These are phyloP conservation scores for Leccinum pellstonianum DNA, from an alignment of 768 basidiomycete genomes.

Conservation along the genomic window DNA sequence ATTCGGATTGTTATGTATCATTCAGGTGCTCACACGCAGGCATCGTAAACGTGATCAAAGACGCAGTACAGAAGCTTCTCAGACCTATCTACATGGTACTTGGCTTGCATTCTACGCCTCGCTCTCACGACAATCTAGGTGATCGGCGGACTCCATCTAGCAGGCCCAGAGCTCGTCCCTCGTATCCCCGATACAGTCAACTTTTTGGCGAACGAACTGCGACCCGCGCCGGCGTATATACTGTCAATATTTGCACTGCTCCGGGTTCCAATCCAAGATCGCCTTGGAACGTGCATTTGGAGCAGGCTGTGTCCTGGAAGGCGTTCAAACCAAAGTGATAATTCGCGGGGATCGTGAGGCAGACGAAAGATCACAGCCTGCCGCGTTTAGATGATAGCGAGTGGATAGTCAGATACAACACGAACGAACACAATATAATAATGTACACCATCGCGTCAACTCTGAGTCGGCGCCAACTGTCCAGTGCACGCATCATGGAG, in stretches of 20 bases:
- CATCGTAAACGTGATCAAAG: constrained; percentile 78
- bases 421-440: neutral
- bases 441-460: constrained; percentile 6
- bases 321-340: constrained; percentile 65
- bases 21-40: constrained; percentile 73
- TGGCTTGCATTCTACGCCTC: neutral
- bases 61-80: constrained; percentile 59
- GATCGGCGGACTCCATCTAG: constrained; percentile 83
- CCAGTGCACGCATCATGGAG: constrained; percentile 23
- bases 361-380: constrained; percentile 35
- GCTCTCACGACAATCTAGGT: constrained; percentile 40
- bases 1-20: neutral
- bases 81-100: constrained; percentile 75
- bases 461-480: neutral
- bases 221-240: constrained; percentile 57
- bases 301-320: constrained; percentile 68
- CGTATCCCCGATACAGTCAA: constrained; percentile 70
- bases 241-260: constrained; percentile 77
- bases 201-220: constrained; percentile 56
- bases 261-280: constrained; percentile 74
- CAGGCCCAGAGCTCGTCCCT: constrained; percentile 58
- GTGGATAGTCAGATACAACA: neutral
- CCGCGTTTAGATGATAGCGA: constrained; percentile 13
- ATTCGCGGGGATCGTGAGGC: constrained; percentile 46
- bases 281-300: constrained; percentile 46